Evolutionary conservation across 2,329 filamentous ascomycete genomes (phyloP), one percentile per base, ranked within the genome.

Genomic region (Colletotrichum orchidophilum): DNA sequence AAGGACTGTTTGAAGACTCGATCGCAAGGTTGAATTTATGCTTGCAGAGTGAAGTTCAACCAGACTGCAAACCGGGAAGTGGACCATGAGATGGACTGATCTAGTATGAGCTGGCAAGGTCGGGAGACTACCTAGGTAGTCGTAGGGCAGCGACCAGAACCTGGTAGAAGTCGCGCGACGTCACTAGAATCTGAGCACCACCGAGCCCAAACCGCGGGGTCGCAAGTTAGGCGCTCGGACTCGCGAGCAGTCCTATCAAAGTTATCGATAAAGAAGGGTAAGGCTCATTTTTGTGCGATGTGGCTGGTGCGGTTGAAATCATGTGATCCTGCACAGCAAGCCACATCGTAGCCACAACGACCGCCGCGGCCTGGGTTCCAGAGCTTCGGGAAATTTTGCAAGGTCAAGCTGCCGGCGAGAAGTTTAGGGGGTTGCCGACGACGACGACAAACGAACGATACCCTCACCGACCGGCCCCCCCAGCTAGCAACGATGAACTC

Each of bases 401-500:
- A 71, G 66, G 54, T 50, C 59, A 50, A 63, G 64, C 35, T 59
- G n/a, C 29, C 5, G 27, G 29, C 49, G 55, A 27, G 21, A 60
- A 60, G 31, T 31, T 59, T 21, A 49, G 49, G 62, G 61, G 57
- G 52, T 11, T 21, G 39, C 49, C 65, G 70, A 65, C 54, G 61
- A 66, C 62, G 62, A 73, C 53, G 59, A 63, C 70, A 55, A 72
- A 73, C 60, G 31, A 39, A 46, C 39, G 39, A 46, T 46, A 46
- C 39, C 49, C 60, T 31, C 49, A 63, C 49, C 49, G 31, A 63
- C 46, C 31, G 49, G 29, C 31, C 35, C 29, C 29, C 31, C n/a
- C n/a, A 24, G 50, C 12, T 42, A 71, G 74, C 73, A 66, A 80
- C 77, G 74, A 82, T 85, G 80, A 83, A 82, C 74, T 75, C 80